Evolutionary conservation across 2,329 filamentous ascomycete genomes (phyloP), one percentile per base, ranked within the genome.

Genomic region (Alternaria ventricosa): DNA sequence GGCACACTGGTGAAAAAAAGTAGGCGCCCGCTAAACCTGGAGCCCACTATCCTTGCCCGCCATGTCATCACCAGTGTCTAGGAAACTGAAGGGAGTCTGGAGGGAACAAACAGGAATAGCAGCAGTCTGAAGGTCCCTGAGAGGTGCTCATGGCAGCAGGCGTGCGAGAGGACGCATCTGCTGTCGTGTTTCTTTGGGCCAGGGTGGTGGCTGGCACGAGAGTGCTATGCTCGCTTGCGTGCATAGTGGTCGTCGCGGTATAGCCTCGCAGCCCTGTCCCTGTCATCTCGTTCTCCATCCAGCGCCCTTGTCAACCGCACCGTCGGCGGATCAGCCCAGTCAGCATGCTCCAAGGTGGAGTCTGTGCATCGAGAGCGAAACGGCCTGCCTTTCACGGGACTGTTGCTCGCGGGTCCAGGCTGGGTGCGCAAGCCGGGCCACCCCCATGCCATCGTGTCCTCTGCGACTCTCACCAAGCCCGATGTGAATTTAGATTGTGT

Each of bases 401-500:
- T 66, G 57, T 47, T 59, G 61, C 60, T 66, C 67, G 72, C 73
- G 70, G 57, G 74, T 64, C 71, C 72, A 72, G 69, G 66, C 69
- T 73, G 65, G 65, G 61, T 64, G 72, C 61, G 68, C 72, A 68
- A 56, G 68, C 72, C 70, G 69, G 72, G 63, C 72, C 67, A 68
- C 69, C 69, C 72, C 71, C 66, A 68, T 71, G 70, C 69, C 66
- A 67, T 67, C 55, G 68, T 68, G 70, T 53, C 49, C 66, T 65
- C 68, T 70, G 69, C 66, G 67, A 59, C 69, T 71, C 67, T 61
- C 69, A 71, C 74, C 75, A 75, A 58, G 70, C 74, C 75, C 71
- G 70, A 76, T 73, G 70, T 68, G 73, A 75, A 65, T 75, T 74
- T 77, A 77, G 77, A 78, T 76, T 77, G 75, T 76, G 70, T 74